Conservation (phyloP, 768 basidiomycete species). For the Phaeotremella fagi region DNA sequence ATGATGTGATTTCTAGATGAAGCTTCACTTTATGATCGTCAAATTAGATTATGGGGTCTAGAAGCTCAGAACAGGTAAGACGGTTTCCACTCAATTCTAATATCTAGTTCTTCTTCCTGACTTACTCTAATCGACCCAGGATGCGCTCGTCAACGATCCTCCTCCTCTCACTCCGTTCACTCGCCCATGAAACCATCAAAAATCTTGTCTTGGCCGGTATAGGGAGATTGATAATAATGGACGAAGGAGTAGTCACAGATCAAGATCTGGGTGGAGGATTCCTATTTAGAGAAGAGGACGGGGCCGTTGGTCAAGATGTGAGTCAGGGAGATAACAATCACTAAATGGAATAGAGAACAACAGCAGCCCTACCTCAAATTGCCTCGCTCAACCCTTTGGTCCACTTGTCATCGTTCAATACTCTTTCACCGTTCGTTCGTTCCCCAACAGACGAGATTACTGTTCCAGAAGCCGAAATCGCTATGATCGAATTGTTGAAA, state of each 20-base stretch:
- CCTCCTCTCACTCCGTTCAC: conserved; percentile 69
- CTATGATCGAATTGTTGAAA: conserved; percentile 39
- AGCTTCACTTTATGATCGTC: conserved; percentile 88
- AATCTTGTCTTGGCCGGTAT: conserved; percentile 97
- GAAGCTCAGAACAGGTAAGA: conserved; percentile 90
- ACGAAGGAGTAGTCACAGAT: conserved; percentile 66
- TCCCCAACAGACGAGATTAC: conserved; percentile 22
- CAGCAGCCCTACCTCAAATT: conserved; percentile 76
- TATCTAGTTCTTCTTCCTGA: background rate
- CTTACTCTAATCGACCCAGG: conserved; percentile 50
- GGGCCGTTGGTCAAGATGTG: conserved; percentile 73
- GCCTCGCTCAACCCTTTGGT: conserved; percentile 91
- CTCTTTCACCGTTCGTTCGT: conserved; percentile 58
- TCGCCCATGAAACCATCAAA: conserved; percentile 91
- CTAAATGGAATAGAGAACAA: conserved; percentile 61
- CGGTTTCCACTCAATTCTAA: no score
- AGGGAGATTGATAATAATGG: conserved; percentile 79
- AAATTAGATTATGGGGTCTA: conserved; percentile 95
- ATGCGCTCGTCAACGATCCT: conserved; percentile 92
- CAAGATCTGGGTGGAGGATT: conserved; percentile 90
- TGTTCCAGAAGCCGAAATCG: conserved; percentile 15
- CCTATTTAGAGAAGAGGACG: conserved; percentile 86
- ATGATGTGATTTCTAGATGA: conserved; percentile 43
- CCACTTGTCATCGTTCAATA: conserved; percentile 63
- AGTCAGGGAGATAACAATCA: no score